Evolutionary conservation across 768 basidiomycete genomes (phyloP).

Genomic region (Tephrocybe sp.): DNA sequence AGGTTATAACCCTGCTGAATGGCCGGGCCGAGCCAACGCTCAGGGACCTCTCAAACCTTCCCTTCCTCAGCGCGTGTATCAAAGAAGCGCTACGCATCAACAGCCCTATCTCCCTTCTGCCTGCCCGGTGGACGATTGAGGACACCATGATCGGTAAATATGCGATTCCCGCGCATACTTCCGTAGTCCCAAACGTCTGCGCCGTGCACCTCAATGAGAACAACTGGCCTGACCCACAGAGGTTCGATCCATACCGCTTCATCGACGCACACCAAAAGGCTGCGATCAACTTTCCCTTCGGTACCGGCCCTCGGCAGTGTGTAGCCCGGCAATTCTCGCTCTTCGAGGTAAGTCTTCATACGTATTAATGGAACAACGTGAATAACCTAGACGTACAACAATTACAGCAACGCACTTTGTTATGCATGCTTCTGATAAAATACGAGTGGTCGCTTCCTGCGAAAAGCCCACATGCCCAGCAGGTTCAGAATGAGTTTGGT

Average conservation of each 20-base stretch:
- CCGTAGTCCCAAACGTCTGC: conserved; percentile 32
- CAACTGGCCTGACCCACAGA: conserved; percentile 27
- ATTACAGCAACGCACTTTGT: conserved; percentile 31
- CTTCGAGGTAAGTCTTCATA: conserved; percentile 18
- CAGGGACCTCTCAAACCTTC: conserved; percentile 26
- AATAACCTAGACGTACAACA: neutral
- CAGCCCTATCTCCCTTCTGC: conserved; percentile 28
- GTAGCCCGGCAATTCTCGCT: conserved; percentile 30
- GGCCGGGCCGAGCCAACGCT: conserved; percentile 28
- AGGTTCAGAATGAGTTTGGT: conserved; percentile 32
- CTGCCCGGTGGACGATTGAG: conserved; percentile 22
- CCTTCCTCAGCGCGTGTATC: conserved; percentile 37
- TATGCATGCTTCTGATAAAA: conserved; percentile 31
- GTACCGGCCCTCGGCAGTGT: conserved; percentile 32
- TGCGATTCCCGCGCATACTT: conserved; percentile 26
- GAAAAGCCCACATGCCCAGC: conserved; percentile 23
- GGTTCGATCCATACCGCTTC: conserved; percentile 32
- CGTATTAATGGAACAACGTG: neutral
- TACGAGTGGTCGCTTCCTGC: conserved; percentile 33
- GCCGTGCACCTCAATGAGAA: conserved; percentile 28
- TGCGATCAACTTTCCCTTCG: conserved; percentile 29
- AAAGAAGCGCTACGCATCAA: conserved; percentile 39
- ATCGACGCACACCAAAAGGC: conserved; percentile 12
- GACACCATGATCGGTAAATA: conserved; percentile 27
- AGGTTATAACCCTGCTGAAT: conserved; percentile 31